Evolutionary conservation across 495 filamentous ascomycete species (phyloP).

Genomic region (Cercophora scortea): DNA sequence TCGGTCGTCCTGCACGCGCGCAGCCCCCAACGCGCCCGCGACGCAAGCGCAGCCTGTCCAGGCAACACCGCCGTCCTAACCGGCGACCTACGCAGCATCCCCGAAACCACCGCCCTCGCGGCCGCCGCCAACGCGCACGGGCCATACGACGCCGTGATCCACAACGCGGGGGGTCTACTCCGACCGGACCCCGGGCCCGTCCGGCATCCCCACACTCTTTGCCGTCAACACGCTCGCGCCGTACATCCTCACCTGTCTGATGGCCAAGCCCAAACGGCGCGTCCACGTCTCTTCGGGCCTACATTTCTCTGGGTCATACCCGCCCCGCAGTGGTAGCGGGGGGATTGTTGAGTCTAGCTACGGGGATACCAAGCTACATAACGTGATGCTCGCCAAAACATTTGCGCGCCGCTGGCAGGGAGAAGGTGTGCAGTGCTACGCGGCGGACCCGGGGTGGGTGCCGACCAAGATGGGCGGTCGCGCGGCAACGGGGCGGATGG

Average conservation of each 20-base stretch:
- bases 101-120: constrained; percentile 48
- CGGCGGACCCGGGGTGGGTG: constrained; percentile 54
- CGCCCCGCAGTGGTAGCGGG: constrained; percentile 33
- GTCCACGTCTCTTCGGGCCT: constrained; percentile 45
- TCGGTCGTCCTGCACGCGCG: constrained; percentile 50
- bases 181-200: constrained; percentile 27
- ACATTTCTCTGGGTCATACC: constrained; percentile 41
- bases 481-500: constrained; percentile 35
- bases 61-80: constrained; percentile 42
- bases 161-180: constrained; percentile 47
- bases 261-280: constrained; percentile 43
- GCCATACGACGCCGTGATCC: constrained; percentile 49
- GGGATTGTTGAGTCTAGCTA: constrained; percentile 28
- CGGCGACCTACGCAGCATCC: constrained; percentile 42
- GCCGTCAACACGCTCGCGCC: constrained; percentile 51
- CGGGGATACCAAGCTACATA: constrained; percentile 46
- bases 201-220: constrained; percentile 45
- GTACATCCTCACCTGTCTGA: constrained; percentile 48
- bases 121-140: constrained; percentile 39
- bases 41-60: constrained; percentile 37
- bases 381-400: constrained; percentile 46
- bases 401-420: constrained; percentile 38
- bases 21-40: constrained; percentile 38
- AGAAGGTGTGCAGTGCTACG: constrained; percentile 34
- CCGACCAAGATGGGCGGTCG: constrained; percentile 51